Conservation (phyloP, 1,139 yeast species). For the Yamadazyma sp. region DNA sequence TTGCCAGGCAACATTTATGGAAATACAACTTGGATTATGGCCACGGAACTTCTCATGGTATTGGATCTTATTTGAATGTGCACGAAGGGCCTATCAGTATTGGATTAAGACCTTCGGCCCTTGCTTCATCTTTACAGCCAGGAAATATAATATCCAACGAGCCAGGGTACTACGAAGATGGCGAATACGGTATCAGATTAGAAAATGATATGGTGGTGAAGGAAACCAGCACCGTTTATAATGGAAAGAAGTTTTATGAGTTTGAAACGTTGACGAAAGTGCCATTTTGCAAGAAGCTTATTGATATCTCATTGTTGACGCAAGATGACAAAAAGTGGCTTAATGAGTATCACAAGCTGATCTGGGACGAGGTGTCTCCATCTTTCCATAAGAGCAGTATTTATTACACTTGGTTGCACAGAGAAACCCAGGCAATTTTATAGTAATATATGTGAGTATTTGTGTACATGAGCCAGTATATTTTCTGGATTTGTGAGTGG, state of each 20-base stretch:
- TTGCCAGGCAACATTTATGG: constrained; percentile 94
- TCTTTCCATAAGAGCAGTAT: constrained; percentile 49
- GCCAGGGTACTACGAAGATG: constrained; percentile 94
- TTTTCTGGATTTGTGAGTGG: too few relatives aligned
- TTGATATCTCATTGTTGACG: constrained; percentile 39
- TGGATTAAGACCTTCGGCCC: constrained; percentile 61
- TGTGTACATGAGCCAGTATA: background rate
- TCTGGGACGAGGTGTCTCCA: constrained; percentile 57
- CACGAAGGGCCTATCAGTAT: constrained; percentile 97
- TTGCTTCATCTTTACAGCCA: constrained; percentile 47
- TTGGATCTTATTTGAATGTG: constrained; percentile 87
- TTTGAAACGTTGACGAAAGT: constrained; percentile 87
- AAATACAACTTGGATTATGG: constrained; percentile 81
- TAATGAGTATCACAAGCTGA: constrained; percentile 62
- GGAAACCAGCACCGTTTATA: constrained; percentile 43
- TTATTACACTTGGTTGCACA: constrained; percentile 70
- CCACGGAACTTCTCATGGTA: constrained; percentile 99
- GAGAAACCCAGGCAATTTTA: constrained; percentile 50
- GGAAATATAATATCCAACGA: constrained; percentile 91
- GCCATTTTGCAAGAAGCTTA: constrained; percentile 56
- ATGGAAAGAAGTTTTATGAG: constrained; percentile 60
- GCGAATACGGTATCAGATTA: constrained; percentile 89
- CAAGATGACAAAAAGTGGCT: constrained; percentile 65
- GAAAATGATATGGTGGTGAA: constrained; percentile 77
- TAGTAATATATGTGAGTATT: background rate